Evolutionary conservation across 176 grass and related monocot species (phyloP).

Genomic region (Chloris gayana): DNA sequence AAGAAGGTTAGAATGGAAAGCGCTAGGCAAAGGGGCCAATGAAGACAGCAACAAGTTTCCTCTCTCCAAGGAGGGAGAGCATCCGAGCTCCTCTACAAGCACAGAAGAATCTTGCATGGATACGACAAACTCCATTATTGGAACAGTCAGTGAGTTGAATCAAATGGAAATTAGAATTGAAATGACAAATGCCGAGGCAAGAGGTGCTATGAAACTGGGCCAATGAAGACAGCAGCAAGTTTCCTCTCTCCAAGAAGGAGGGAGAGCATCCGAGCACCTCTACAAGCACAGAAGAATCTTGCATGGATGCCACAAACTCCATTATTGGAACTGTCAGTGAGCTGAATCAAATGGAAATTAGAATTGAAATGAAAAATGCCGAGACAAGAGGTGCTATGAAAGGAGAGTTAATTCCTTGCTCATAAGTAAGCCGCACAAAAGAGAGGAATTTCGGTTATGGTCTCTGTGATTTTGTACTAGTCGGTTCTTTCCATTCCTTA

Average conservation of each 20-base stretch:
- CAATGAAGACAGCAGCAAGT: slow-evolving; percentile 5
- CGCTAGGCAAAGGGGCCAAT: background rate
- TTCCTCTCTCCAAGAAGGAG: slow-evolving; percentile 4
- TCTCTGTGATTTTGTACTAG: slow-evolving; percentile 29
- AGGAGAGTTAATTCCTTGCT: slow-evolving; percentile 27
- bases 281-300: background rate
- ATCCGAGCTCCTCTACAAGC: slow-evolving; percentile 14
- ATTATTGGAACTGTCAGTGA: slow-evolving; percentile 6
- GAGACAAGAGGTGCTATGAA: slow-evolving; percentile 11
- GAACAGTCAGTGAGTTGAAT: background rate
- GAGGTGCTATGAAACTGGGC: too few species aligned
- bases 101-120: background rate
- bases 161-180: slow-evolving; percentile 7
- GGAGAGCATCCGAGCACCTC: background rate
- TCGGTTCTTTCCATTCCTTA: background rate
- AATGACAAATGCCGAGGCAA: slow-evolving; percentile 18
- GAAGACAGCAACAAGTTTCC: slow-evolving; percentile 1
- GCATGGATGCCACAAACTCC: background rate
- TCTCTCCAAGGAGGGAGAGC: background rate
- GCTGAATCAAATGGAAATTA: slow-evolving; percentile 3
- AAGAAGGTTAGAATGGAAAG: slow-evolving; percentile 63
- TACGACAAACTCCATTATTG: background rate
- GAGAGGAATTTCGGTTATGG: slow-evolving; percentile 3
- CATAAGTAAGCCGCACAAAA: background rate
- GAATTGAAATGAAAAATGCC: slow-evolving; percentile 8